These are phyloP conservation scores for Neoconidiobolus thromboides DNA, from an alignment of 371 early-diverging fungal genomes.

Conservation along the genomic window DNA sequence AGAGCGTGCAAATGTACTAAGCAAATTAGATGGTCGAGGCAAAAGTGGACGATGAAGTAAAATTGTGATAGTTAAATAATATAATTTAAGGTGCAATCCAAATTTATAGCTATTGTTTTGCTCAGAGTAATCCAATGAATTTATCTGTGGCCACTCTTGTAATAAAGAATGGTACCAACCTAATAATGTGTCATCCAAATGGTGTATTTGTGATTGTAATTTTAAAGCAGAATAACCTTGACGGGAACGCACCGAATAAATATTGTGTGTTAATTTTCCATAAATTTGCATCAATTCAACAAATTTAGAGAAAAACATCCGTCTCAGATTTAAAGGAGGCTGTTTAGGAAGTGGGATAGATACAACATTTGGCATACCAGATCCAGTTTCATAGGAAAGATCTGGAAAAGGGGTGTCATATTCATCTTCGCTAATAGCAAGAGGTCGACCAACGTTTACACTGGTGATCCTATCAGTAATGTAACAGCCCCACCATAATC, in stretches of 20 bases:
- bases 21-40: background rate
- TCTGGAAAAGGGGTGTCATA: slow-evolving; percentile 16
- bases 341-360: background rate
- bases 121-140: background rate
- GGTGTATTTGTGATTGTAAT: slow-evolving; percentile 1
- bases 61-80: background rate
- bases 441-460: slow-evolving; percentile 19
- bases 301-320: background rate
- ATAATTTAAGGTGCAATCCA: background rate
- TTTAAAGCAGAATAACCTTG: slow-evolving; percentile 4
- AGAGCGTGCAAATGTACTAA: background rate
- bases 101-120: background rate
- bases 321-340: background rate
- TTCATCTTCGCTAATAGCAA: slow-evolving; percentile 25
- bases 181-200: background rate
- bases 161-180: background rate
- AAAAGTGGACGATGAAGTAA: background rate
- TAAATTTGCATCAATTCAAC: slow-evolving; percentile 1
- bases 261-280: background rate
- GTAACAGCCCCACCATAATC: slow-evolving; percentile 40
- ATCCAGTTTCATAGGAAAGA: background rate
- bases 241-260: slow-evolving; percentile 4
- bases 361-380: background rate
- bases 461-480: slow-evolving; percentile 29
- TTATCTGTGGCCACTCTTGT: background rate